A percentile compares a stretch with the other conserved stretches of the same genome.
These are phyloP conservation scores for Trichoderma reesei DNA, from an alignment of 495 filamentous ascomycete genomes.

Conservation along the genomic window DNA sequence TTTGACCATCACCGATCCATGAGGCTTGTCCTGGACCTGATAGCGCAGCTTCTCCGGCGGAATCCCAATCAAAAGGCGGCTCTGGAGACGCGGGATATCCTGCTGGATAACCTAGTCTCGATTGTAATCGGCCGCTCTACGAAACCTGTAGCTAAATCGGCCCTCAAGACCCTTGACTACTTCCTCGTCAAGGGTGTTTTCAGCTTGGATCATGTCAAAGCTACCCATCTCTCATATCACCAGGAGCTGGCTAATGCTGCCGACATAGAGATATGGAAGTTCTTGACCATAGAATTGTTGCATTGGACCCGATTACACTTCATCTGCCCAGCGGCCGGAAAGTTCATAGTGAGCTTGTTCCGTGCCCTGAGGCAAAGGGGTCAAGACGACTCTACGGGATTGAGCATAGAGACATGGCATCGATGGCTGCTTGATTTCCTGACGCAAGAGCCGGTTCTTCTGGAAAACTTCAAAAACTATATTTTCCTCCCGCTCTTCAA, in stretches of 20 bases:
- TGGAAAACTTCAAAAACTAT: conserved; percentile 61
- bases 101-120: conserved; percentile 34
- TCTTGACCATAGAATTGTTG: conserved; percentile 40
- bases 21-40: conserved; percentile 57
- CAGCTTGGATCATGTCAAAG: conserved; percentile 27
- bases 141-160: conserved; percentile 49
- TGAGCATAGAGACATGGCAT: conserved; percentile 37
- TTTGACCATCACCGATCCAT: conserved; percentile 64
- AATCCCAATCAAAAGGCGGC: conserved; percentile 33
- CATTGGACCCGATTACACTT: conserved; percentile 54
- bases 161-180: conserved; percentile 49
- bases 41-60: conserved; percentile 42
- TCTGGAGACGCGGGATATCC: conserved; percentile 24
- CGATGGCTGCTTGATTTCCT: conserved; percentile 38
- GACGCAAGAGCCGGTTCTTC: conserved; percentile 37
- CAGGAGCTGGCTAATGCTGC: conserved; percentile 15
- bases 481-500: conserved; percentile 65
- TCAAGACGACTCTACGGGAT: conserved; percentile 24
- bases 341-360: conserved; percentile 51
- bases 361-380: conserved; percentile 21
- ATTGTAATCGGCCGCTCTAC: conserved; percentile 43
- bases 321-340: conserved; percentile 54
- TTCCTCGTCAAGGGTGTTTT: conserved; percentile 47
- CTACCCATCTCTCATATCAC: conserved; percentile 25
- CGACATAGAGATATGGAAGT: conserved; percentile 28